Evolutionary conservation across 208 protist genomes (phyloP).

Genomic region (Trypanosoma congolense): DNA sequence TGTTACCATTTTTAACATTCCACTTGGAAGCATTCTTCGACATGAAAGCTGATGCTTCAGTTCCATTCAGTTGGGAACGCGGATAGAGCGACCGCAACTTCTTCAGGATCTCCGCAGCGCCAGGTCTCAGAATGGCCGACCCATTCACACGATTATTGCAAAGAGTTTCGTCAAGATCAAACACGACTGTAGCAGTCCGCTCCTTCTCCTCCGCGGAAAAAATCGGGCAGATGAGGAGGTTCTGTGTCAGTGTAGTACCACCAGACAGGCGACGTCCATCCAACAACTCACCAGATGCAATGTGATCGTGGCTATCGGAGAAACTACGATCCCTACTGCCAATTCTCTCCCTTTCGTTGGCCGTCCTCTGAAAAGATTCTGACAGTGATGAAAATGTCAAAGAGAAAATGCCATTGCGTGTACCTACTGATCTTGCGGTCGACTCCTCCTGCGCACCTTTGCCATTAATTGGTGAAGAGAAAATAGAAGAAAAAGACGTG

Average conservation of each 20-base stretch:
- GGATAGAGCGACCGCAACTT: constrained; percentile 42
- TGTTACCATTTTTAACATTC: background rate
- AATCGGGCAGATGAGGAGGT: constrained; percentile 23
- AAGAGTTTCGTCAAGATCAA: constrained; percentile 89
- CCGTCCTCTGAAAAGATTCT: background rate
- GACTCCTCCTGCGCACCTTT: too few species aligned
- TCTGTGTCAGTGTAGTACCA: constrained; percentile 9
- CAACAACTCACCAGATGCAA: constrained; percentile 14
- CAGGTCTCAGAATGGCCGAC: constrained; percentile 61
- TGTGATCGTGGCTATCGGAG: too few species aligned
- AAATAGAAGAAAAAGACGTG: too few species aligned
- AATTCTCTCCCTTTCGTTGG: background rate
- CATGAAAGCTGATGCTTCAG: constrained; percentile 10
- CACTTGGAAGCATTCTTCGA: constrained; percentile 10
- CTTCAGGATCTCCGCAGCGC: constrained; percentile 51
- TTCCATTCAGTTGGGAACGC: constrained; percentile 29
- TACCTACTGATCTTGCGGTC: too few species aligned
- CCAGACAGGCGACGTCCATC: constrained; percentile 11
- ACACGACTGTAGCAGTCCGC: constrained; percentile 79
- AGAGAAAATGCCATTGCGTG: too few species aligned
- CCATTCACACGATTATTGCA: constrained; percentile 76
- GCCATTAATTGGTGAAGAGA: too few species aligned
- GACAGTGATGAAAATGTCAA: background rate
- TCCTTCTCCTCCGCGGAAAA: constrained; percentile 32
- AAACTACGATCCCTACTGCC: too few species aligned